Percentiles rank a stretch among this genome's conserved stretches.
These are phyloP conservation scores for Salinomyces thailandicus DNA, from an alignment of 2,329 filamentous ascomycete genomes.

Conservation along the genomic window DNA sequence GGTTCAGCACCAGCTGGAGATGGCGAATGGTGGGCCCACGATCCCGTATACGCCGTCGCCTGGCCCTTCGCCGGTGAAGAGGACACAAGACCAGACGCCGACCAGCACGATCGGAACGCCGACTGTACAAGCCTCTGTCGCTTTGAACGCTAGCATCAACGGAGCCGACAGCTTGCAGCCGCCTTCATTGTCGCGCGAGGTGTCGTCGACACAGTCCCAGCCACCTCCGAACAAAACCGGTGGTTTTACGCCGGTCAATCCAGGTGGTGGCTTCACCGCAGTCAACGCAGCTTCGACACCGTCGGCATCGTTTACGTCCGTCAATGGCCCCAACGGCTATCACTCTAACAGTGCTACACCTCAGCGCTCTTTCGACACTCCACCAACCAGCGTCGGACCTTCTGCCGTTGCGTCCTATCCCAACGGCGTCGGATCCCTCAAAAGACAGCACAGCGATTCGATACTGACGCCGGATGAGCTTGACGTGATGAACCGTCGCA, in stretches of 20 bases:
- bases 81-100: constrained; percentile 38
- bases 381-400: constrained; percentile 24
- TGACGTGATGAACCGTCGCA: constrained; percentile 52
- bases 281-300: constrained; percentile 46
- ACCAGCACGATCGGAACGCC: constrained; percentile 41
- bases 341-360: constrained; percentile 17
- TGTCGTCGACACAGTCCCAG: constrained; percentile 7
- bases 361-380: constrained; percentile 43
- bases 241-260: constrained; percentile 65
- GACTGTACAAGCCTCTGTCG: constrained; percentile 46
- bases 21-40: constrained; percentile 70
- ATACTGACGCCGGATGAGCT: constrained; percentile 29
- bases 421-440: constrained; percentile 39
- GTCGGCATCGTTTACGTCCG: constrained; percentile 42
- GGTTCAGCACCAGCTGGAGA: constrained; percentile 90
- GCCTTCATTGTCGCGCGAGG: constrained; percentile 7
- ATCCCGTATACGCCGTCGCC: constrained; percentile 64
- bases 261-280: constrained; percentile 47
- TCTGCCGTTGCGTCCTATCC: constrained; percentile 15
- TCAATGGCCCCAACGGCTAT: constrained; percentile 44
- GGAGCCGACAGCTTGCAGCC: constrained; percentile 15
- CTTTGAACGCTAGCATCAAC: constrained; percentile 47
- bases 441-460: constrained; percentile 54
- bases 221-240: constrained; percentile 38
- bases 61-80: constrained; percentile 60